Evolutionary conservation across 306 rosid species (phyloP), one percentile per base, ranked within the genome.

Genomic region (Mimosa pudica): DNA sequence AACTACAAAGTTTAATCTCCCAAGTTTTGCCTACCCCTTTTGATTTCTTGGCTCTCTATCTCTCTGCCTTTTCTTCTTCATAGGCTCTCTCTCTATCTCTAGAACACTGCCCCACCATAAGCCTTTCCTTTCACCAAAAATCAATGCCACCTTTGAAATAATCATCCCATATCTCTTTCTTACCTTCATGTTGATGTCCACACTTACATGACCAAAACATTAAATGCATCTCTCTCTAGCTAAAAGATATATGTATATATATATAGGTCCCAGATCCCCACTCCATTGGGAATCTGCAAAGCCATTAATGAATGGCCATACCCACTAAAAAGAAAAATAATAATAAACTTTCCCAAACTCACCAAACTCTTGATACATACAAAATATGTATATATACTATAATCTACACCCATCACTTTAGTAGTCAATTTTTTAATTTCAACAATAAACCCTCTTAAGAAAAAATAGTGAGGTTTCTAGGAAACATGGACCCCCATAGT

Each of bases 211-310:
- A 80, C 92, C 86, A 88, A 61, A 79, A 80, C 74, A 83, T 75
- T 80, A 51, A 82, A 36, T 80, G 82, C 84, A 83, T 79, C 57
- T 8, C 70, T 4, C 64, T 66, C 62, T 33, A 64, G 78, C 52
- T 77, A 76, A 42, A 73, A 80, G 77, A 75, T 83, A 67, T 76
- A 47, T 71, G 81, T 82, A 47, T 71, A 83, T 82, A 83, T 82
- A 72, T 81, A 47, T 74, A 83, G 81, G 79, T 82, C 72, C 81
- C 77, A 81, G 71, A 85, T 79, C 84, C 83, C 83, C 91, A 84
- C 77, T 77, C 86, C 92, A 87, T 90, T 74, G 97, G 96, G 94
- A 93, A 93, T 90, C 90, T 83, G 92, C 91, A 87, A 86, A 73
- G 91, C 93, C 94, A 91, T 87, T 85, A 84, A 89, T 85, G 90